Base-by-base conservation (phyloP, 768 basidiomycete genomes). In the Naganishia friedmannii region DNA sequence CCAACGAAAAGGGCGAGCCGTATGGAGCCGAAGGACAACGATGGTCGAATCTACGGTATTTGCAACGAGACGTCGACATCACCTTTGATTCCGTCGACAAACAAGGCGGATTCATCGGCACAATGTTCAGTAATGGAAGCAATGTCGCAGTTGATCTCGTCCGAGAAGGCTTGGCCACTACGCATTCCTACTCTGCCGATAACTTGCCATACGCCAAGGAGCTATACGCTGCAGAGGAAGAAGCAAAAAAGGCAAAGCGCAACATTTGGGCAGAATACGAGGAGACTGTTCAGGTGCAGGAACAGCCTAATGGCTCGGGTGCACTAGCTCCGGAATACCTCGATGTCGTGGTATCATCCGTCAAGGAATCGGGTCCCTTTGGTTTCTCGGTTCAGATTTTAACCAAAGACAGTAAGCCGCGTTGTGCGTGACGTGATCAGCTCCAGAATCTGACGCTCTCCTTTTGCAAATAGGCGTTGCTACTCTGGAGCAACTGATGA, bases 61-160 rank as follows among this genome's bases (percentile, higher is more conserved):
- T 97, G 89, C 95, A 99, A 80, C 87, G 95, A 32, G 95, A 99
- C 76, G 88, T 92, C 7, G 95, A 99, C 80, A 88, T 98, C 70
- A 90, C 92, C 74, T 88, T 97, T 55, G 92, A 95, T 70, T 86
- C 86, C 19, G 87, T 89, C 19, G 95, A 99, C 83, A 97, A 96
- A 82, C 89, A 90, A 4, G 95, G 95, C 46, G 96, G 96, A 3
- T 97, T 95, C 81, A 94, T 97, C 73, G 94, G 94, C 17, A 82
- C 89, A 0, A 84, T 98, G 67, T 94, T 89, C 80, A 68, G 90
- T 74, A 90, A 90, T 81, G 95, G 85, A 0, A 89, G 91, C 73
- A 98, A 96, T 80, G 90, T 85, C 48, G 96, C 93, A 1, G 83
- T 93, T 46, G 82, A 87, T n/a, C 85, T 99, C 29, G 87, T 89